Conservation (phyloP, 768 basidiomycete genomes). For the Russula dissimulans region DNA sequence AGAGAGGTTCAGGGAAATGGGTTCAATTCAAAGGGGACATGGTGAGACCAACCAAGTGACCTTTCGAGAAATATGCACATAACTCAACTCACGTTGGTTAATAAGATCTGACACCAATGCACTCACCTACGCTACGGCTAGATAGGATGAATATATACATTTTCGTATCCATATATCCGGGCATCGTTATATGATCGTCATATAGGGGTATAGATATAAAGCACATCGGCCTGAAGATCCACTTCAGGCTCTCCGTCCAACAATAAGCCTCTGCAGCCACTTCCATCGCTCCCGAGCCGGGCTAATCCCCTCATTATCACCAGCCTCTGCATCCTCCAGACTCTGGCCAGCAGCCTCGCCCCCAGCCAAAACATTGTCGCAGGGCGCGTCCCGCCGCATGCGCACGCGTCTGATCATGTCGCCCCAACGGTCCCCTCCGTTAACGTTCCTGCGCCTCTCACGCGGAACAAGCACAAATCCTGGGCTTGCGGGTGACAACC, state of each 20-base stretch:
- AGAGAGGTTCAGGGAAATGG: neutral
- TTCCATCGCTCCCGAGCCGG: constrained; percentile 1
- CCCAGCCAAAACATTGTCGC: neutral
- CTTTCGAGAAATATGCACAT: too few species aligned
- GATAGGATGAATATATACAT: neutral
- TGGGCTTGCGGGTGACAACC: constrained; percentile 64
- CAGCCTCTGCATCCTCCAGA: neutral
- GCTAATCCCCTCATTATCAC: neutral
- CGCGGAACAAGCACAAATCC: constrained; percentile 63
- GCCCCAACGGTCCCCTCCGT: constrained; percentile 22
- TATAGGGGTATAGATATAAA: constrained; percentile 2
- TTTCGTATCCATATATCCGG: neutral
- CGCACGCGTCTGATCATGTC: constrained; percentile 6
- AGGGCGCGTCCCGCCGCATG: constrained; percentile 11
- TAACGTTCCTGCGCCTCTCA: constrained; percentile 39
- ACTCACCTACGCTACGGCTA: neutral
- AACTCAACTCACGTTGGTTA: too few species aligned
- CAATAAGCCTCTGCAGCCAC: constrained; percentile 1
- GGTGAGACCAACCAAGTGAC: too few species aligned
- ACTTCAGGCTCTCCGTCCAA: neutral
- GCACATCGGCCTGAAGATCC: neutral
- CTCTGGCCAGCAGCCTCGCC: neutral
- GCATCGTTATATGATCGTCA: constrained; percentile 4
- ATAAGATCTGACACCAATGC: neutral
- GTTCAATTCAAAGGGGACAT: too few species aligned